Base-by-base conservation (phyloP, 2,329 filamentous ascomycete genomes). In the Emericellopsis atlantica region DNA sequence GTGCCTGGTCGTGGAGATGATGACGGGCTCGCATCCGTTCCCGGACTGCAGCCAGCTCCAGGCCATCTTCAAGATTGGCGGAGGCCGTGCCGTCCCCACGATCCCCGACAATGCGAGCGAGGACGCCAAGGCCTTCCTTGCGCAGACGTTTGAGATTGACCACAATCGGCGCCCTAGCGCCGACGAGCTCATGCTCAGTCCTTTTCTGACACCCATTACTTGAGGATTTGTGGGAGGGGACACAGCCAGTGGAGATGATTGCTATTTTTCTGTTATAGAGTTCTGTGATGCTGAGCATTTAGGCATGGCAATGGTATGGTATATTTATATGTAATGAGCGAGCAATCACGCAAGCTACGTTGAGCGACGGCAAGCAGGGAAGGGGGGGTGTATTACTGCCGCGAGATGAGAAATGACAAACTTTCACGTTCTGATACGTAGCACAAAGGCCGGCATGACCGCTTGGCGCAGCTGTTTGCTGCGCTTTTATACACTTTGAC, bases 1-100 rank as follows among this genome's bases (percentile, higher is more conserved):
- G 29, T 98, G 92, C 59, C 70, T 98, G 40, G 87, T 98, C 12
- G 90, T 98, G 21, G 92, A 98, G 67, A 98, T 98, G 92, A 95
- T 96, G 72, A 96, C 92, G 11, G 92, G 92, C 42, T 84, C 79
- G 36, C 92, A 96, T 58, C 92, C 92, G 1, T 95, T 95, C 71
- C 92, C 92, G 0, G 90, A 95, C 64, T 95, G 88, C 68, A 93
- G 86, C 45, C 93, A 98, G 62, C 70, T 98, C 47, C 92, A 98
- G 59, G 92, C 92, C 45, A 95, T 98, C 55, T 98, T 98, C 72
- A 95, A 95, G 67, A 96, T 98, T 57, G 89, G 89, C 32, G 88
- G 84, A 48, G 81, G 83, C 49, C 84, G 86, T 59, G 87, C 88
- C 21, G 80, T 85, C 36, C 92, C 92, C 0, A 89, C 86, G 14